Conservation (phyloP, 306 rosid species). For the Corylus americana region DNA sequence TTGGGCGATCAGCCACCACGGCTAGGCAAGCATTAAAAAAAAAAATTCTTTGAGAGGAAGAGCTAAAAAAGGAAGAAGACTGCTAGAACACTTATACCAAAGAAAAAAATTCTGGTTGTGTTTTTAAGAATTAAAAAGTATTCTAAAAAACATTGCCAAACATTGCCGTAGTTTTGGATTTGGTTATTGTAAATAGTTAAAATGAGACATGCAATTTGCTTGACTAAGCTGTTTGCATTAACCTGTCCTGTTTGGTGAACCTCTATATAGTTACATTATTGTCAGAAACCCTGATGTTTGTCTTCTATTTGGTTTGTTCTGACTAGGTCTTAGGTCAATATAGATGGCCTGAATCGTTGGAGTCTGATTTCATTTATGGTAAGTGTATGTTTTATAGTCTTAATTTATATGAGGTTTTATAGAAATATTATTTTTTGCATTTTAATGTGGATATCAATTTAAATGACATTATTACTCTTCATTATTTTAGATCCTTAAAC, state of each 20-base stretch:
- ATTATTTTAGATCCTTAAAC: too few species aligned
- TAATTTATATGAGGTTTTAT: neutral
- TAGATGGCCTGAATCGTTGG: conserved; percentile 74
- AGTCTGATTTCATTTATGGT: conserved; percentile 73
- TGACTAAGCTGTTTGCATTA: neutral
- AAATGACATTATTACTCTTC: too few species aligned
- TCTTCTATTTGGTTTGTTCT: conserved; percentile 18
- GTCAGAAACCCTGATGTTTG: conserved; percentile 19
- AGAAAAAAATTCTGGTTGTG: too few species aligned
- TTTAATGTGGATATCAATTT: too few species aligned
- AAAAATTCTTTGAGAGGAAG: too few species aligned
- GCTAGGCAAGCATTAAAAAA: too few species aligned
- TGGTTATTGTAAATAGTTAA: neutral
- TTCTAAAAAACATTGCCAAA: too few species aligned
- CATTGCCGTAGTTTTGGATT: neutral
- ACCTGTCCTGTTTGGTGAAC: neutral
- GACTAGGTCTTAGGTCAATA: conserved; percentile 64
- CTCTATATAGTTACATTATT: conserved; percentile 14
- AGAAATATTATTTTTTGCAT: too few species aligned
- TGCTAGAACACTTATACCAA: too few species aligned
- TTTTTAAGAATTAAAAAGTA: too few species aligned
- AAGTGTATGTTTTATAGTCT: conserved; percentile 25
- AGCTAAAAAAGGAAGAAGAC: too few species aligned
- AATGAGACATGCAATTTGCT: neutral
- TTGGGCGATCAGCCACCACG: too few species aligned